Base-by-base conservation (phyloP, 2,329 filamentous ascomycete species). In the Cercospora sp. region DNA sequence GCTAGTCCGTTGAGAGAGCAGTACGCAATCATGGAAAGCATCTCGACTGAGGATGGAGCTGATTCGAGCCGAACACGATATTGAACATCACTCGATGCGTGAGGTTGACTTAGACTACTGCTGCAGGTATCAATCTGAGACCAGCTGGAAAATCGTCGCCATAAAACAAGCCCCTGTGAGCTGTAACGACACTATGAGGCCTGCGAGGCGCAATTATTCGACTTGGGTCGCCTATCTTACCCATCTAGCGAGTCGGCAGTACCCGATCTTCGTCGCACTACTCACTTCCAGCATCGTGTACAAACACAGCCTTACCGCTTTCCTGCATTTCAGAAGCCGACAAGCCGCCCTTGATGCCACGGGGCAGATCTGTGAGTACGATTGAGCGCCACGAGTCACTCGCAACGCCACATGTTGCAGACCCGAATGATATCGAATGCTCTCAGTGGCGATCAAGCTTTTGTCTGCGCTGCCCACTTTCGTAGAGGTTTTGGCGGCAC, bases 391-490 rank as follows among this genome's bases (percentile, higher is more conserved):
- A 34, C 43, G 7, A 13, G 7, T 55, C 49, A 55, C 49, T 13
- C 21, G n/a, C 8, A 58, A 66, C 67, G 67, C 67, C 67, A 66
- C 63, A 18, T 53, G 64, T 66, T 45, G 64, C 67, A 69, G 45
- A 24, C 34, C 30, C 18, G 34, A 43, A 26, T 32, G 43, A 13
- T 16, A 55, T 55, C 45, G n/a, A 32, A 6, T 0, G 28, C n/a
- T 45, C 55, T 26, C 26, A 28, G 28, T 63, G 30, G 61, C 40
- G 51, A 26, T 16, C 24, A 24, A 24, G 24, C 37, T 24, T 34
- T 53, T 28, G 13, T 28, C 24, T 55, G 49, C 49, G 30, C 24
- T 55, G 24, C 24, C 10, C 24, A n/a, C 24, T 55, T 55, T 30
- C 24, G 49, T 30, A n/a, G 16, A 10, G 9, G n/a, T 7, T 4